Evolutionary conservation across 75 land plant genomes (phyloP).

Genomic region (Chamaecyparis obtusa): DNA sequence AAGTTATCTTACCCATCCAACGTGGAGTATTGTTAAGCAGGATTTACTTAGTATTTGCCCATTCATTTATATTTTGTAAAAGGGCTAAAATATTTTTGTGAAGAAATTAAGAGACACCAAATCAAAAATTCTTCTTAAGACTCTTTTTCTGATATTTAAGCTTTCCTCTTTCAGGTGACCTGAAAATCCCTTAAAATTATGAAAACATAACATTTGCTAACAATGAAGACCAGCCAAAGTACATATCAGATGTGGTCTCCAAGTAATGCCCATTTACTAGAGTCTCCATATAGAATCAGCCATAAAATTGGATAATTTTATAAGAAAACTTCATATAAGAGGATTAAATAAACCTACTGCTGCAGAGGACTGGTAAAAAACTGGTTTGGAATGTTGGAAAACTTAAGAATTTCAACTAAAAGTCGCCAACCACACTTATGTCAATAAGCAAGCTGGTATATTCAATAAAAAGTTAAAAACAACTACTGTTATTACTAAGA

Average conservation of each 20-base stretch:
- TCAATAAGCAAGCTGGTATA: background rate
- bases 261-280: conserved; percentile 62
- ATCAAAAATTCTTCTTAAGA: background rate
- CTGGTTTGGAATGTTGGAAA: background rate
- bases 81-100: background rate
- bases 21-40: background rate
- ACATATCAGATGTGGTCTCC: conserved; percentile 74
- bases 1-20: background rate
- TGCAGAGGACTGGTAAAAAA: conserved; percentile 30
- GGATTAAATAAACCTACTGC: conserved; percentile 65
- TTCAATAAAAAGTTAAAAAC: too few relatives aligned
- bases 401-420: background rate
- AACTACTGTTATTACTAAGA: too few relatives aligned
- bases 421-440: background rate
- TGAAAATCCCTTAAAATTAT: conserved; percentile 90
- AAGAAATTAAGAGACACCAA: background rate
- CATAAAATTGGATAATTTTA: conserved; percentile 38
- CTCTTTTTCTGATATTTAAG: background rate
- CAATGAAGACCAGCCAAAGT: conserved; percentile 71
- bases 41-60: background rate
- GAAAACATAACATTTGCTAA: conserved; percentile 68
- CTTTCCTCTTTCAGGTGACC: conserved; percentile 58
- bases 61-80: background rate
- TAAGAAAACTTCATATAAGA: conserved; percentile 48
- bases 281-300: conserved; percentile 75